These are phyloP conservation scores for Brassica balearica DNA, from an alignment of 441 rosid species.

Conservation along the genomic window DNA sequence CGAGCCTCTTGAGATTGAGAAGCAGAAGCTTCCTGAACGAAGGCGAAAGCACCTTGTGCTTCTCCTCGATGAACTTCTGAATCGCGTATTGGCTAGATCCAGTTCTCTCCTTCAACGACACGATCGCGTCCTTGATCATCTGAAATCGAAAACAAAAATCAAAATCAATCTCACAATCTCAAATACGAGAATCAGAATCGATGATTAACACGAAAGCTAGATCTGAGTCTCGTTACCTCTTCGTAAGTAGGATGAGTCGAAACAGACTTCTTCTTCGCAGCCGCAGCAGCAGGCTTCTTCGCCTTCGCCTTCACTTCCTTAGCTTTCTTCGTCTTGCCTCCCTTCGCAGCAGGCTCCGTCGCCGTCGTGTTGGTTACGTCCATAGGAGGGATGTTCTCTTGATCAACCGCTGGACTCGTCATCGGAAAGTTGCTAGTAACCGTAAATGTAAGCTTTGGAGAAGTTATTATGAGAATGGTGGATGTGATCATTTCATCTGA, in stretches of 20 bases:
- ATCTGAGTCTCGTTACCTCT: slow-evolving; percentile 53
- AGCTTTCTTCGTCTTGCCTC: slow-evolving; percentile 46
- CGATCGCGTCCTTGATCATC: slow-evolving; percentile 84
- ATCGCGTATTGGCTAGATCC: slow-evolving; percentile 95
- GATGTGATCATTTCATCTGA: slow-evolving; percentile 5
- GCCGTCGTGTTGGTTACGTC: not conserved
- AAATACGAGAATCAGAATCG: not conserved
- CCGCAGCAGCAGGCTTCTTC: slow-evolving; percentile 32
- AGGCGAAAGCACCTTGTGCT: slow-evolving; percentile 63
- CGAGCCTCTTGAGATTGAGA: slow-evolving; percentile 69
- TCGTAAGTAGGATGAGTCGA: slow-evolving; percentile 76
- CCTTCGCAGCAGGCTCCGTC: slow-evolving; percentile 46
- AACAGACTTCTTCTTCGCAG: slow-evolving; percentile 51
- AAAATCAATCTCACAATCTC: slow-evolving; percentile 12
- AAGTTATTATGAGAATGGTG: slow-evolving; percentile 23
- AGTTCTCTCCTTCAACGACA: slow-evolving; percentile 71
- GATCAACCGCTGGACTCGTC: slow-evolving; percentile 32
- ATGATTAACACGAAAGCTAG: not conserved
- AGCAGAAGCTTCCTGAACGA: slow-evolving; percentile 66
- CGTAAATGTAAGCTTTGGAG: not conserved
- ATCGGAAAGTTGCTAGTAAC: not conserved
- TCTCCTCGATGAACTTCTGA: slow-evolving; percentile 75
- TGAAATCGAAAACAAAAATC: slow-evolving; percentile 25
- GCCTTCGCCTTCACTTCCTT: slow-evolving; percentile 64
- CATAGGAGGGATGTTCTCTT: not conserved